phyloP scores from a whole-genome alignment of 2,329 filamentous ascomycete genomes.

The Penicillium expansum region DNA sequence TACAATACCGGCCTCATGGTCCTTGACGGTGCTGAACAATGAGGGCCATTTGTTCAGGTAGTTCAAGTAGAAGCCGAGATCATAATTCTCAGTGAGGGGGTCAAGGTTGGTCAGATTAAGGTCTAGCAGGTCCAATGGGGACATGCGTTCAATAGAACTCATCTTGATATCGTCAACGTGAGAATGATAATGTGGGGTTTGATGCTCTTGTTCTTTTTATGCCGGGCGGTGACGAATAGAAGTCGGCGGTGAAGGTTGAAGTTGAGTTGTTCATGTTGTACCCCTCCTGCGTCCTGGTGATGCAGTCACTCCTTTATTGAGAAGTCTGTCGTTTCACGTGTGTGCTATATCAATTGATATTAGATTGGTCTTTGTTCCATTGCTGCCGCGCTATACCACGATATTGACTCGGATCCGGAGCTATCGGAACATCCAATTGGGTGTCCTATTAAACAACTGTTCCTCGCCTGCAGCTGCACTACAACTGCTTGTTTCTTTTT shows the following conservation, averaged over 20 bases:
- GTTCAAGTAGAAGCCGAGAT: constrained; percentile 89
- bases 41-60: constrained; percentile 96
- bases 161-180: constrained; percentile 47
- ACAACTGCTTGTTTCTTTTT: not conserved
- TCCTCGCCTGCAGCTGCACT: constrained; percentile 5
- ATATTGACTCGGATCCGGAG: constrained; percentile 2
- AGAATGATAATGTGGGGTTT: constrained; percentile 22
- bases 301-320: constrained; percentile 5
- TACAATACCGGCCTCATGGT: constrained; percentile 80
- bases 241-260: constrained; percentile 5
- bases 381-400: not conserved
- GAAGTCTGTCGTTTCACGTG: constrained; percentile 6
- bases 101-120: constrained; percentile 96
- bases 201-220: constrained; percentile 16
- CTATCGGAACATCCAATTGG: not conserved
- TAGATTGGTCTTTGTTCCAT: not conserved
- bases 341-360: constrained; percentile 1
- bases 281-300: constrained; percentile 7
- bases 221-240: constrained; percentile 12
- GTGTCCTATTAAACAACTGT: not conserved
- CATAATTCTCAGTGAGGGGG: constrained; percentile 96
- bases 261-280: not conserved
- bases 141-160: constrained; percentile 83
- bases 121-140: constrained; percentile 77
- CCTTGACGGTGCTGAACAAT: constrained; percentile 88